Evolutionary conservation across 108 stramenopile species (phyloP).

Genomic region (Nitzschia sp.): DNA sequence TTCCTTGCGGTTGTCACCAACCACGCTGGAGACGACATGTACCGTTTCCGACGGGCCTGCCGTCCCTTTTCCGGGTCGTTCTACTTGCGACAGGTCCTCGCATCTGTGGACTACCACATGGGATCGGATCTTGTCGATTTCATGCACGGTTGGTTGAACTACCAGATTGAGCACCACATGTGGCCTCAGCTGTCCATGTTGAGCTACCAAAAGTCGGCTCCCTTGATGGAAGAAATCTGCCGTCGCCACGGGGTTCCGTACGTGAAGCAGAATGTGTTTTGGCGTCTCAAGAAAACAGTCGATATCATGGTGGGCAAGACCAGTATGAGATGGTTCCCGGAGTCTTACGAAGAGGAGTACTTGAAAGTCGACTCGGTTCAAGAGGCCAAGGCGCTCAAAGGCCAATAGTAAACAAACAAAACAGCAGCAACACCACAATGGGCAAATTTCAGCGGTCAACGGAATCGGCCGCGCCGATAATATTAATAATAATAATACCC

Average conservation of each 20-base stretch:
- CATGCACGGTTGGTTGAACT: constrained; percentile 72
- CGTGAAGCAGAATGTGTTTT: constrained; percentile 58
- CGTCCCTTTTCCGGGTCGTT: constrained; percentile 61
- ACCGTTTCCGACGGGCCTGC: constrained; percentile 65
- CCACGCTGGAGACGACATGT: constrained; percentile 77
- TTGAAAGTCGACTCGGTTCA: constrained; percentile 21
- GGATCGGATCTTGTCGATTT: constrained; percentile 71
- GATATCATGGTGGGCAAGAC: constrained; percentile 70
- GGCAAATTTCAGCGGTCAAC: too few species aligned
- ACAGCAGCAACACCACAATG: too few species aligned
- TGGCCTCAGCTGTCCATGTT: constrained; percentile 74
- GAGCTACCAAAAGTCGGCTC: constrained; percentile 63
- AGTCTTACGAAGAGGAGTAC: constrained; percentile 35
- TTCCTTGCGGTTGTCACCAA: constrained; percentile 75
- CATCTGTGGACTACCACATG: constrained; percentile 45
- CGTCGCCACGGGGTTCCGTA: constrained; percentile 60
- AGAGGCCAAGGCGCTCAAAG: constrained; percentile 14
- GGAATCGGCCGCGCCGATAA: too few species aligned
- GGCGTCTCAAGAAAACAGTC: constrained; percentile 54
- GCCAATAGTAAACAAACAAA: too few species aligned
- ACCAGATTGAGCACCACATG: constrained; percentile 76
- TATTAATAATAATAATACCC: too few species aligned
- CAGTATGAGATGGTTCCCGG: constrained; percentile 60
- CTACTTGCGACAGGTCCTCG: constrained; percentile 67
- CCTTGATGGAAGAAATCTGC: constrained; percentile 53